These are phyloP conservation scores for Chalciporus piperatus DNA, from an alignment of 768 basidiomycete genomes.

Conservation along the genomic window DNA sequence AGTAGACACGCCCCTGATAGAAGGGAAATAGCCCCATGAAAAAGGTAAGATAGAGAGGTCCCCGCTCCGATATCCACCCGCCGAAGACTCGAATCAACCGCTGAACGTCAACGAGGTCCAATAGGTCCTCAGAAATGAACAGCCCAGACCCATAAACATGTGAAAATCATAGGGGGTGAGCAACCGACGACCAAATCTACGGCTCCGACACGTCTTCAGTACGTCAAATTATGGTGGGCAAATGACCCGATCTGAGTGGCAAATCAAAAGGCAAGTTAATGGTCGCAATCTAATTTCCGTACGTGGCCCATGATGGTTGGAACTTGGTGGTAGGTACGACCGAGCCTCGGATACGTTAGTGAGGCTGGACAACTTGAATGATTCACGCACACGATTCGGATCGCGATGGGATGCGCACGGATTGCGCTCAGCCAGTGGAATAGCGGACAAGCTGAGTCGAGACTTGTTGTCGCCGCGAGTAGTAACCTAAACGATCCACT, in stretches of 20 bases:
- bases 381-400: conserved; percentile 14
- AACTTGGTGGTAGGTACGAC: conserved; percentile 3
- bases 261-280: conserved; percentile 20
- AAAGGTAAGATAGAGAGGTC: conserved; percentile 9
- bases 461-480: neutral
- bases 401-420: conserved; percentile 8
- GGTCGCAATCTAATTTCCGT: conserved; percentile 25
- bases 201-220: conserved; percentile 27
- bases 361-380: conserved; percentile 6
- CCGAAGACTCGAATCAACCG: neutral
- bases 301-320: too few relatives aligned
- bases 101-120: conserved; percentile 1
- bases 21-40: conserved; percentile 1
- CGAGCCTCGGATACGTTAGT: conserved; percentile 5
- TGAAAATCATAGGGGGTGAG: conserved; percentile 22
- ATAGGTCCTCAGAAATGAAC: neutral
- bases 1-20: conserved; percentile 10
- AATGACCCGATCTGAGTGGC: conserved; percentile 12
- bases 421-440: neutral
- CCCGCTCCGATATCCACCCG: conserved; percentile 15
- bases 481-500: neutral
- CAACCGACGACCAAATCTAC: conserved; percentile 5
- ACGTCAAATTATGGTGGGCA: conserved; percentile 23
- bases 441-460: too few relatives aligned
- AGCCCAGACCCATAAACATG: conserved; percentile 5